Conservation (phyloP, 768 basidiomycete genomes). For the Boletus rubroflammeus region DNA sequence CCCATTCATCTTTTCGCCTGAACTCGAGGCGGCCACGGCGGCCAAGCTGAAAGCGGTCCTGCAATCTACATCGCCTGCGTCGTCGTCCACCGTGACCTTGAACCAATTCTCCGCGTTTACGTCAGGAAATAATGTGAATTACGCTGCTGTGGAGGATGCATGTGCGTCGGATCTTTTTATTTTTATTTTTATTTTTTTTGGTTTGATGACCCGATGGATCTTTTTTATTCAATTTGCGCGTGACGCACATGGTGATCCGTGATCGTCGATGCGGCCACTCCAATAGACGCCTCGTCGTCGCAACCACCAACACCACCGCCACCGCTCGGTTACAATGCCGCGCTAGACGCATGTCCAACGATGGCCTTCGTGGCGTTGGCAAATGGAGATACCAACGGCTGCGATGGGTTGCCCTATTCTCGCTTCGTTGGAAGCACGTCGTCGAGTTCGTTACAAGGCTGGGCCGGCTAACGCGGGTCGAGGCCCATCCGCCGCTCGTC, state of each 20-base stretch:
- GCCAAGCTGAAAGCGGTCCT: constrained; percentile 27
- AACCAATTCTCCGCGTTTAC: constrained; percentile 20
- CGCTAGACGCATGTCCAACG: constrained; percentile 7
- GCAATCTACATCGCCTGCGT: constrained; percentile 16
- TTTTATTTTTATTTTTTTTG: constrained; percentile 1
- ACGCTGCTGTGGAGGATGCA: constrained; percentile 20
- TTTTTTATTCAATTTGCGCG: background rate
- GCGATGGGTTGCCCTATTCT: constrained; percentile 1
- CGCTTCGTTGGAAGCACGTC: constrained; percentile 19
- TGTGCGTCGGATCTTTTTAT: constrained; percentile 25
- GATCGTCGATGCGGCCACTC: constrained; percentile 1
- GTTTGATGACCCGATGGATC: background rate
- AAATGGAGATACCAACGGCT: background rate
- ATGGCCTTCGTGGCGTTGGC: background rate
- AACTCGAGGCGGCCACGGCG: constrained; percentile 29
- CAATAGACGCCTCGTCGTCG: constrained; percentile 6
- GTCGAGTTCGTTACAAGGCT: constrained; percentile 29
- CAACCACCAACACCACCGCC: constrained; percentile 3
- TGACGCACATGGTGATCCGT: constrained; percentile 1
- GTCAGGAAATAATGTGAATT: constrained; percentile 15
- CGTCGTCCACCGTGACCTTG: background rate
- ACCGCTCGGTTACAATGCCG: constrained; percentile 9
- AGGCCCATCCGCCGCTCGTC: background rate
- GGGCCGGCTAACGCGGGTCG: constrained; percentile 21
- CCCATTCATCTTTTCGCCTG: constrained; percentile 31